These are phyloP conservation scores for Chlamydomonas eustigma DNA, from an alignment of 139 green algal species.

Conservation along the genomic window DNA sequence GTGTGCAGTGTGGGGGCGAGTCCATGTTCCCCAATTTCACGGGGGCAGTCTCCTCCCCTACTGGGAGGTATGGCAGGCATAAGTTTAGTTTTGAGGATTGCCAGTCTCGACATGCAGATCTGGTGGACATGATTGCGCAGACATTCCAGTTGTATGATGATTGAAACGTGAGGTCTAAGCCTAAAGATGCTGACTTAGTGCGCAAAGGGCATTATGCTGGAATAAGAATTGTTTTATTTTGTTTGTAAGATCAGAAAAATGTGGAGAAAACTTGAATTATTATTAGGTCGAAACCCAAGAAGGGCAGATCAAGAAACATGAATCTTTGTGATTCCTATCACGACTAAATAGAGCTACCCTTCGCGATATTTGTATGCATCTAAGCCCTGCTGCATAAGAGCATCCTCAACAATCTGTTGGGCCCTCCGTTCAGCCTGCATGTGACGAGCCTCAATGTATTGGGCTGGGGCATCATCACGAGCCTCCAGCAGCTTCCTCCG, in stretches of 20 bases:
- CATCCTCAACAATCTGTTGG: slow-evolving; percentile 39
- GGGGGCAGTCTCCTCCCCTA: slow-evolving; percentile 15
- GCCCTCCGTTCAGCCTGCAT: slow-evolving; percentile 37
- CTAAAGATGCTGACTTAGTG: too few species aligned
- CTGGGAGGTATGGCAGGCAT: slow-evolving; percentile 33
- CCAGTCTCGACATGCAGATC: slow-evolving; percentile 30
- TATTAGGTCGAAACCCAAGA: too few species aligned
- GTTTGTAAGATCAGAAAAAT: too few species aligned
- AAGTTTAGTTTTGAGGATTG: slow-evolving; percentile 54
- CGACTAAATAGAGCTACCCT: too few species aligned
- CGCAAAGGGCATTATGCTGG: too few species aligned
- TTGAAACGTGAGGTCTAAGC: too few species aligned
- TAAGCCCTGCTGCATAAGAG: slow-evolving; percentile 39
- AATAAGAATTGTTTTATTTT: too few species aligned
- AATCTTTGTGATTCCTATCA: too few species aligned
- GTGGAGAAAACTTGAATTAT: too few species aligned
- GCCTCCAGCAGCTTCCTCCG: neutral
- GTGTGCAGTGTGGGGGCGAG: slow-evolving; percentile 16
- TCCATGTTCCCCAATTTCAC: slow-evolving; percentile 30
- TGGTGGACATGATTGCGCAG: too few species aligned
- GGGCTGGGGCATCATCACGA: slow-evolving; percentile 6
- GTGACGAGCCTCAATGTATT: slow-evolving; percentile 40
- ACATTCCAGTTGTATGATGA: too few species aligned
- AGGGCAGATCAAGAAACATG: too few species aligned
- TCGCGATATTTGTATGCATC: neutral